Evolutionary conservation across 2,329 filamentous ascomycete genomes (phyloP), one percentile per base, ranked within the genome.

Genomic region (Colletotrichum sp.): DNA sequence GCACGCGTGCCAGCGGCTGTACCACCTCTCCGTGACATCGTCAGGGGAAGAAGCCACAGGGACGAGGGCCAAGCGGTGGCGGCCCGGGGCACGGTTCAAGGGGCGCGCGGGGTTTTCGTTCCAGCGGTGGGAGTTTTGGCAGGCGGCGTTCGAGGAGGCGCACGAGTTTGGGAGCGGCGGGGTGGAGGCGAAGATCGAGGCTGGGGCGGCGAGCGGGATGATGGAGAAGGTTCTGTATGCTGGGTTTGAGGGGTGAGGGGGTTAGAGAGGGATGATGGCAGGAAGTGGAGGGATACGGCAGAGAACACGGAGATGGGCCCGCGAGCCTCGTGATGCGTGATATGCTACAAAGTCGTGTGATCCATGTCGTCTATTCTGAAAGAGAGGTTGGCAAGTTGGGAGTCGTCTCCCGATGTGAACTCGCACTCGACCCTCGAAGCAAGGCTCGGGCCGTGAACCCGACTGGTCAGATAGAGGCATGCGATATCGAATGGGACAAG

Each of bases 181-280:
- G 64, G 70, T 78, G 13, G 88, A 86, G n/a, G 83, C 83, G 76
- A 88, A 82, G 7, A 84, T 84, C 77, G 83, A 86, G 1, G 86
- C 81, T 0, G 88, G 84, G 0, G 89, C 89, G 6, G 83, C 82
- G 63, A 82, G 82, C 1, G 82, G 82, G 19, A 82, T 82, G n/a
- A 81, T 82, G 55, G 87, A 86, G 71, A 74, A 76, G 65, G 74
- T 70, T 15, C 27, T 76, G 9, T 76, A 75, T 52, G 71, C 74
- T 15, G 71, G 71, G n/a, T 77, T 77, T 25, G 71, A 71, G 55
- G 52, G 27, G 44, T 48, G 55, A 36, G 15, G 34, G 34, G 32
- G 12, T 34, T 13, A 34, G 32, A 13, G 5, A 34, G 12, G 32
- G 32, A 34, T 34, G 32, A 13, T 3, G 16, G 55, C 15, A 28